Percentiles rank a stretch among this genome's conserved stretches.
Conservation (phyloP, 2,329 filamentous ascomycete species). For the Fonsecaea erecta region DNA sequence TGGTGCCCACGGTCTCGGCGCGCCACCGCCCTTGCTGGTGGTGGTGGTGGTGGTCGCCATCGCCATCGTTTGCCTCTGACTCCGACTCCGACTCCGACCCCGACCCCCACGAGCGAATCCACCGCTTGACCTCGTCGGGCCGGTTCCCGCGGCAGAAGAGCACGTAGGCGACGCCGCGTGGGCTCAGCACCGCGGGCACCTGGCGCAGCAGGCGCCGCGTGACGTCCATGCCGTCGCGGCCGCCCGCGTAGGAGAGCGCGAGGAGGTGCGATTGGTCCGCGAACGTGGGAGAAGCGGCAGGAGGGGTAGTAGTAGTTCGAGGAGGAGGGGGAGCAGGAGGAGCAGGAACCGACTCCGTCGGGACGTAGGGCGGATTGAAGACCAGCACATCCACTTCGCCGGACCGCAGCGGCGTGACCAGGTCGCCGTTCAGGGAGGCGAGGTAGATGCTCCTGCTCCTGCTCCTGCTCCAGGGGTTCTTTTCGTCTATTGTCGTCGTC, state of each 20-base stretch:
- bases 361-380: slow-evolving; percentile 98
- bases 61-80: too few relatives aligned
- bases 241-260: slow-evolving; percentile 85
- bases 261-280: slow-evolving; percentile 83
- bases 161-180: slow-evolving; percentile 81
- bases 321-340: too few relatives aligned
- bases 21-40: too few relatives aligned
- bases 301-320: background rate
- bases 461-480: too few relatives aligned
- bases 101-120: slow-evolving; percentile 61
- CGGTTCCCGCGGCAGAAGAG: slow-evolving; percentile 89
- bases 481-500: too few relatives aligned
- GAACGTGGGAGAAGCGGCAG: slow-evolving; percentile 55
- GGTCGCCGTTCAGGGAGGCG: slow-evolving; percentile 71
- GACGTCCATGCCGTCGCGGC: slow-evolving; percentile 88
- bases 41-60: too few relatives aligned
- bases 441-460: slow-evolving; percentile 58
- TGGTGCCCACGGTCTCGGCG: slow-evolving; percentile 77
- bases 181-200: slow-evolving; percentile 67
- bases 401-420: slow-evolving; percentile 65
- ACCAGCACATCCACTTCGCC: slow-evolving; percentile 78
- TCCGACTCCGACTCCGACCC: slow-evolving; percentile 36
- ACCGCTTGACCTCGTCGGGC: slow-evolving; percentile 72
- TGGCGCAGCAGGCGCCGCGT: slow-evolving; percentile 77
- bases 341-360: slow-evolving; percentile 73